A percentile compares a stretch with the other conserved stretches of the same genome.
These are phyloP conservation scores for Dictyostelium purpureum DNA, from an alignment of 78 protist genomes.

Conservation along the genomic window DNA sequence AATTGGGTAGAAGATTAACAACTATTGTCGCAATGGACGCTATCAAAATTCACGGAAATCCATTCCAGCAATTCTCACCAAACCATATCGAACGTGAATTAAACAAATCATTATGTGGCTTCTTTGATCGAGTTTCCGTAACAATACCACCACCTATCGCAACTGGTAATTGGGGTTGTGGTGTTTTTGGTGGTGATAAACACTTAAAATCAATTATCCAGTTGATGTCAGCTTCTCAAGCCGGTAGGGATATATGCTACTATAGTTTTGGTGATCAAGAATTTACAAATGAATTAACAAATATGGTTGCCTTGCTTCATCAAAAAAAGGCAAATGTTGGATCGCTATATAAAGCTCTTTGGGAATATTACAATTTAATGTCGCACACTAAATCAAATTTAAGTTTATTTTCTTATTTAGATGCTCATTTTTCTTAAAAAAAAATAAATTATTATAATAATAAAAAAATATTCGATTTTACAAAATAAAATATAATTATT, in stretches of 20 bases:
- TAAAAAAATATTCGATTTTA: background rate
- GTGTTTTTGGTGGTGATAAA: conserved; percentile 87
- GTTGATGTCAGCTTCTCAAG: conserved; percentile 70
- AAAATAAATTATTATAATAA: background rate
- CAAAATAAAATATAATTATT: no score
- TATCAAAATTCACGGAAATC: background rate
- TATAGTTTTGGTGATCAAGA: conserved; percentile 72
- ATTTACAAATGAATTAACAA: conserved; percentile 61
- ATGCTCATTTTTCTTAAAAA: conserved; percentile 62
- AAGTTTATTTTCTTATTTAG: conserved; percentile 39
- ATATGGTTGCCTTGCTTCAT: conserved; percentile 14
- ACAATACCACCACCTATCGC: conserved; percentile 21
- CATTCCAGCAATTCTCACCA: background rate
- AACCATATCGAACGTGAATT: conserved; percentile 62
- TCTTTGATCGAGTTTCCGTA: conserved; percentile 25
- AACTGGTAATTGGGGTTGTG: conserved; percentile 93
- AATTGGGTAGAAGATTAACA: conserved; percentile 35
- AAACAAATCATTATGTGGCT: conserved; percentile 75
- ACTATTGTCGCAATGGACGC: conserved; percentile 85
- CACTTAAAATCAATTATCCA: conserved; percentile 83
- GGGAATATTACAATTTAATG: conserved; percentile 57
- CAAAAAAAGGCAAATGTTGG: conserved; percentile 31
- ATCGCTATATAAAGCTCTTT: conserved; percentile 34
- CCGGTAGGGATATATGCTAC: conserved; percentile 56
- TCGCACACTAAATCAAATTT: conserved; percentile 46